Evolutionary conservation across 2,329 filamentous ascomycete genomes (phyloP).

Genomic region (Xylaria polymorpha): DNA sequence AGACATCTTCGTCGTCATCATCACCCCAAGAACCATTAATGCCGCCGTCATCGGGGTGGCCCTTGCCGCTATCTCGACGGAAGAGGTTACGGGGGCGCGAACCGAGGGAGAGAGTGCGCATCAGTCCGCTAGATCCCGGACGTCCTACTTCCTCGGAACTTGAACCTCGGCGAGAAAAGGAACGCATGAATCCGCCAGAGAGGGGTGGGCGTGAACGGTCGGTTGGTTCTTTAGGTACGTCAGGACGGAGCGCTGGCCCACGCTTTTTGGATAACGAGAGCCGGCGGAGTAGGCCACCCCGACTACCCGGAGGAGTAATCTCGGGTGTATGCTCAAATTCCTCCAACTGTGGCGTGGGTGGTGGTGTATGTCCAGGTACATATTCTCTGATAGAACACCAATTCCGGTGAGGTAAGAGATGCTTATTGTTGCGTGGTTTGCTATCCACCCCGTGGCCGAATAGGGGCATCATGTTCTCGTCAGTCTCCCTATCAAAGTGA

Average conservation of each 20-base stretch:
- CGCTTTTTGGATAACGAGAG: conserved; percentile 56
- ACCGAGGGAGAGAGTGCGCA: conserved; percentile 71
- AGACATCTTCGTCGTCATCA: conserved; percentile 54
- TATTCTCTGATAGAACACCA: conserved; percentile 95
- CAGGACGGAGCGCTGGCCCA: conserved; percentile 52
- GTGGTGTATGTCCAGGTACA: conserved; percentile 79
- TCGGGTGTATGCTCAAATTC: conserved; percentile 56
- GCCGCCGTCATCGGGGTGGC: conserved; percentile 60
- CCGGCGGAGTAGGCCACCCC: conserved; percentile 58
- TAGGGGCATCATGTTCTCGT: conserved; percentile 95
- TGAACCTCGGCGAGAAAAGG: conserved; percentile 56
- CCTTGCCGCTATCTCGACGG: conserved; percentile 56
- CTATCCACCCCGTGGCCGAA: conserved; percentile 91
- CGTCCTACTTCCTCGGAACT: conserved; percentile 54
- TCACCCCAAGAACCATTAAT: conserved; percentile 67
- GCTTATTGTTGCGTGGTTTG: conserved; percentile 90
- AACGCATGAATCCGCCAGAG: conserved; percentile 60
- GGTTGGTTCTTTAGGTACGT: conserved; percentile 52
- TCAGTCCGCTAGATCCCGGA: conserved; percentile 55
- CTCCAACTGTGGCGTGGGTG: conserved; percentile 70
- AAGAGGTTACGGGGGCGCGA: conserved; percentile 56
- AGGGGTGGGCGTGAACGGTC: conserved; percentile 62
- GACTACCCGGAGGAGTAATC: conserved; percentile 51
- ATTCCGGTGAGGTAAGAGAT: conserved; percentile 87
- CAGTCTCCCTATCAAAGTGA: conserved; percentile 79